Evolutionary conservation across 139 green algal species (phyloP).

Genomic region (Coccomyxa sp.): DNA sequence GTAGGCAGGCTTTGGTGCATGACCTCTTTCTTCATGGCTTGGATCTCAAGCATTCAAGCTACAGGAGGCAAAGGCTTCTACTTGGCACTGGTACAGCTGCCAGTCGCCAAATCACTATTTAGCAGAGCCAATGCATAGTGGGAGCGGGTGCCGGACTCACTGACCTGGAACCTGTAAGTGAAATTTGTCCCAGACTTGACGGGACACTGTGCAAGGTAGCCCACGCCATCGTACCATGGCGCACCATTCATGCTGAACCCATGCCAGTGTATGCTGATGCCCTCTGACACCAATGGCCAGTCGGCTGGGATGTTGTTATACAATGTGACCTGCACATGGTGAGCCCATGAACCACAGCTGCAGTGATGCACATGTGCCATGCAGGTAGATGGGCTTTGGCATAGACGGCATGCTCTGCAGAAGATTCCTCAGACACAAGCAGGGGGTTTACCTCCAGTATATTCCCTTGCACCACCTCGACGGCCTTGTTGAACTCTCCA

Average conservation of each 20-base stretch:
- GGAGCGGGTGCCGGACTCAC: no score
- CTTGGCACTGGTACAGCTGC: not conserved
- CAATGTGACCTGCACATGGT: constrained; percentile 32
- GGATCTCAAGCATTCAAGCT: no score
- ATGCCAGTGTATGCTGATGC: constrained; percentile 53
- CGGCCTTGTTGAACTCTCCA: constrained; percentile 6
- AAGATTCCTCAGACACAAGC: not conserved
- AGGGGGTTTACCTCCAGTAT: constrained; percentile 15
- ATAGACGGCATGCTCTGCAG: not conserved
- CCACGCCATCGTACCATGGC: constrained; percentile 25
- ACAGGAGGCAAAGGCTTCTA: not conserved
- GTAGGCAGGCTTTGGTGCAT: no score
- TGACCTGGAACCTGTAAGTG: constrained; percentile 23
- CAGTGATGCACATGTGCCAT: not conserved
- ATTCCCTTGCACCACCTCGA: constrained; percentile 22
- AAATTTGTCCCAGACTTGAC: constrained; percentile 23
- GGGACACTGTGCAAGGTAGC: constrained; percentile 43
- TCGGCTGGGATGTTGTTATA: constrained; percentile 33
- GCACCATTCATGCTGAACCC: constrained; percentile 34
- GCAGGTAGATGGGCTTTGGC: not conserved
- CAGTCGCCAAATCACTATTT: not conserved
- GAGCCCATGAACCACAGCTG: not conserved
- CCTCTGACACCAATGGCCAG: constrained; percentile 24
- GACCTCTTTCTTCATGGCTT: no score
- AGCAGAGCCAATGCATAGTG: no score